Base-by-base conservation (phyloP, 2,329 filamentous ascomycete species). In the Verticillium zaregamsianum region DNA sequence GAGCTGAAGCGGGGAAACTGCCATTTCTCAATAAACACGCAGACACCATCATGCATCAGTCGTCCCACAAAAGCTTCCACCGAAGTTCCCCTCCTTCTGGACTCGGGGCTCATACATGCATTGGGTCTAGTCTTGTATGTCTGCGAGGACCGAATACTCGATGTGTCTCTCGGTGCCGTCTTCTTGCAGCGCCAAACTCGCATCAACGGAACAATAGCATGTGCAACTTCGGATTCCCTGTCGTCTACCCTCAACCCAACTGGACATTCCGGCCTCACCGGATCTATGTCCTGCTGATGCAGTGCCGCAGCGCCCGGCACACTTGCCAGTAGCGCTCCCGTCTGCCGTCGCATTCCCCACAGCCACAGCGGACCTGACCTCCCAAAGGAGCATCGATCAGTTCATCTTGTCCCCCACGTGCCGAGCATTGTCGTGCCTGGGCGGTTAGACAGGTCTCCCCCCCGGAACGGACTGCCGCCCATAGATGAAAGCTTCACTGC, bases 291-390 rank as follows among this genome's bases (percentile, higher is more conserved):
- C n/a, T 52, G 17, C 55, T n/a, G 31, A 57, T 33, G 55, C 55
- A 32, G n/a, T 4, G 8, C 31, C 55, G 11, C 32, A n/a, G 32
- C 32, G 32, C 20, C 25, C 39, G 57, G 57, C 57, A 49, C 56
- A 20, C 25, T 28, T 58, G 20, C n/a, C 20, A 52, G 45, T 25
- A 52, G 40, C 23, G 33, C 25, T 40, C 57, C 57, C 57, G 57
- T 58, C 37, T 58, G 15, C 25, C 23, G 57, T 58, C 14, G 17
- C 57, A 58, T 20, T 58, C 57, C 23, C 37, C 57, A 20, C 37
- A 32, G 56, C 56, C 56, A 58, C 56, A 6, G 25, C 56, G 56
- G 56, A 58, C 35, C 40, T 58, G 35, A 58, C 35, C 31, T 39
- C 56, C 35, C 31, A 20, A 58, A 58, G 35, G 9, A 58, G 56